Conservation (phyloP, 1,284 basidiomycete genomes). For the Puccinia coronata region DNA sequence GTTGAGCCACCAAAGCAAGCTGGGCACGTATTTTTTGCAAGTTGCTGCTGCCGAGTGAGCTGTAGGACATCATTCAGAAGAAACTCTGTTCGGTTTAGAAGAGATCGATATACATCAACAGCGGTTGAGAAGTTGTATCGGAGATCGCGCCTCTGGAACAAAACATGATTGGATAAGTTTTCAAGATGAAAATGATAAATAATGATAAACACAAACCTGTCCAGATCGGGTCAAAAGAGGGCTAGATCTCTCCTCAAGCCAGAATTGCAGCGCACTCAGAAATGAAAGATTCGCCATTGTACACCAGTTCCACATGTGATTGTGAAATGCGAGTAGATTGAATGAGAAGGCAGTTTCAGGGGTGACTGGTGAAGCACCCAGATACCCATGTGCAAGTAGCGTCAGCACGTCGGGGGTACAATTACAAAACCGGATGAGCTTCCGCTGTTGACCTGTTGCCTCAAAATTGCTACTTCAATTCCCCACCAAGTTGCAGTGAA, state of each 20-base stretch:
- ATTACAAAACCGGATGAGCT: not conserved
- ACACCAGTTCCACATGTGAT: conserved; percentile 27
- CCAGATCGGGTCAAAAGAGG: not conserved
- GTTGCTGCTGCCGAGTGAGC: not conserved
- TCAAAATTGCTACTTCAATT: not conserved
- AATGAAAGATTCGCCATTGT: not conserved
- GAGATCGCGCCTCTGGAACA: not conserved
- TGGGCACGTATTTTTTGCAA: not conserved
- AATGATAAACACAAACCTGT: not conserved
- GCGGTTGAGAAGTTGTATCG: not conserved
- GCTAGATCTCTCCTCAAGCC: not conserved
- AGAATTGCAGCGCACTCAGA: not conserved
- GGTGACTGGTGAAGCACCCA: not conserved
- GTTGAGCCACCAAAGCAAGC: not conserved
- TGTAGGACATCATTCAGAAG: not conserved
- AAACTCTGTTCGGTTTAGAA: not conserved
- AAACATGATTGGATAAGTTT: not conserved
- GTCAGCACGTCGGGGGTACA: not conserved
- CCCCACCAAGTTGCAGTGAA: not conserved
- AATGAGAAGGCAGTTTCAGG: conserved; percentile 18
- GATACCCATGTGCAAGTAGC: not conserved
- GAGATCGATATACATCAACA: not conserved
- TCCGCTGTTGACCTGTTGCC: not conserved
- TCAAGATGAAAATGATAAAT: not conserved
- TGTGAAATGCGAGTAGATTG: not conserved